Evolutionary conservation across 2,329 filamentous ascomycete species (phyloP).

Genomic region (Aspergillus jensenii): DNA sequence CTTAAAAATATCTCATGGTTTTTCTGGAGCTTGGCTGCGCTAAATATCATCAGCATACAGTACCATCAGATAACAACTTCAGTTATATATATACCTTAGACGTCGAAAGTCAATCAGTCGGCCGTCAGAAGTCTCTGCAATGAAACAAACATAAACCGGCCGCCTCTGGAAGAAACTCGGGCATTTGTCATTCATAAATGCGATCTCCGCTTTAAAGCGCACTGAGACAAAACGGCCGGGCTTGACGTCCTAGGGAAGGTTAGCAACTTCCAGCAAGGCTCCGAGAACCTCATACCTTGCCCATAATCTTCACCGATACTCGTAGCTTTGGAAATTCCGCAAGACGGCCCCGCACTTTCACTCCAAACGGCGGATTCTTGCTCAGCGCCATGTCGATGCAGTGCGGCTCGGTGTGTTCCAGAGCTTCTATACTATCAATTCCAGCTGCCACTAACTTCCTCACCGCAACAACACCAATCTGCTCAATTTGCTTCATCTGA

Average conservation of each 20-base stretch:
- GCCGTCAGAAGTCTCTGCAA: slow-evolving; percentile 71
- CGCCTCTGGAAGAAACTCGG: slow-evolving; percentile 64
- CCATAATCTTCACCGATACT: slow-evolving; percentile 53
- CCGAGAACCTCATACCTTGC: slow-evolving; percentile 41
- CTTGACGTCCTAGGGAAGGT: slow-evolving; percentile 30
- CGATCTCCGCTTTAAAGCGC: slow-evolving; percentile 65
- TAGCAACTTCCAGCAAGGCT: slow-evolving; percentile 11
- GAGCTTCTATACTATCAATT: slow-evolving; percentile 68
- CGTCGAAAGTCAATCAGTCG: slow-evolving; percentile 67
- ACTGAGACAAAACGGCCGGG: slow-evolving; percentile 52
- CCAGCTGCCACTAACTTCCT: slow-evolving; percentile 71
- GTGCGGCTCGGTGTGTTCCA: slow-evolving; percentile 66
- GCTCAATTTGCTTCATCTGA: slow-evolving; percentile 79
- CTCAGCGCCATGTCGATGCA: slow-evolving; percentile 75
- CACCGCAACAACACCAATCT: slow-evolving; percentile 73
- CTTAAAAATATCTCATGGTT: slow-evolving; percentile 62
- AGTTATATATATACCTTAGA: slow-evolving; percentile 48
- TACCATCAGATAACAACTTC: neutral
- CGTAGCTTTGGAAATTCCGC: slow-evolving; percentile 70
- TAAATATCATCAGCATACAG: slow-evolving; percentile 35
- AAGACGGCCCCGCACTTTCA: slow-evolving; percentile 64
- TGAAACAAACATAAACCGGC: slow-evolving; percentile 68
- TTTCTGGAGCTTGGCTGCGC: slow-evolving; percentile 63
- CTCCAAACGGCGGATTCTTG: slow-evolving; percentile 80
- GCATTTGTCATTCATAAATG: slow-evolving; percentile 67